Evolutionary conservation across 2,329 filamentous ascomycete species (phyloP), one percentile per base, ranked within the genome.

Genomic region (Microcyclosporella mali): DNA sequence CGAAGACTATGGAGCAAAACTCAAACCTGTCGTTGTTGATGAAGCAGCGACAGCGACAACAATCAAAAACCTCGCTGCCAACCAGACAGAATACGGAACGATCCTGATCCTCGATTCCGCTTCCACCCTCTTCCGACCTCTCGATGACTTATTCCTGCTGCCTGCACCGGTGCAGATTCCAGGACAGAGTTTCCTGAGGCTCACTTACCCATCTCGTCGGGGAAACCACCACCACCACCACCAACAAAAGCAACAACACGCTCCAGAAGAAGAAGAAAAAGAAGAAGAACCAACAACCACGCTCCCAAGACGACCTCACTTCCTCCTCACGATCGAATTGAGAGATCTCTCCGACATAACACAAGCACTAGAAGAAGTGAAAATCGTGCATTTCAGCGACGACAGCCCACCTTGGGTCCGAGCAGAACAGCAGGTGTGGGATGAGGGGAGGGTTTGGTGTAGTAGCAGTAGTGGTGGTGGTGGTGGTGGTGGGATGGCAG

Each of bases 81-180:
- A 78, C 48, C 77, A 82, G 41, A 77, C 76, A 0, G 69, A 78
- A 39, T 85, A 84, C 57, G 62, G 71, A n/a, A 71, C 75, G 33
- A 66, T 79, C 27, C 66, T 79, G 29, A 68, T 72, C 33, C 63
- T 79, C 33, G 76, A 85, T 57, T 81, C 79, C 6, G 81, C 85
- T 53, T 69, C 76, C 15, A 74, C 75, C 2, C 64, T 86, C 2
- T 69, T 51, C 3, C 69, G 79, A 45, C 64, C 70, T 11, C 75
- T 86, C 68, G 83, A 86, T 50, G 81, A 85, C 41, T 70, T 85
- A 0, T 86, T 86, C 62, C 71, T 82, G 30, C 68, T 83, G 1
- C 82, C 82, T 0, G 70, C 74, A 1, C 68, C 74, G 1, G 72
- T 82, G 3, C 81, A 81, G 2, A 81, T 85, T 73, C 79, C 82